Conservation (phyloP, 768 basidiomycete genomes). For the Auriculariales sp. region DNA sequence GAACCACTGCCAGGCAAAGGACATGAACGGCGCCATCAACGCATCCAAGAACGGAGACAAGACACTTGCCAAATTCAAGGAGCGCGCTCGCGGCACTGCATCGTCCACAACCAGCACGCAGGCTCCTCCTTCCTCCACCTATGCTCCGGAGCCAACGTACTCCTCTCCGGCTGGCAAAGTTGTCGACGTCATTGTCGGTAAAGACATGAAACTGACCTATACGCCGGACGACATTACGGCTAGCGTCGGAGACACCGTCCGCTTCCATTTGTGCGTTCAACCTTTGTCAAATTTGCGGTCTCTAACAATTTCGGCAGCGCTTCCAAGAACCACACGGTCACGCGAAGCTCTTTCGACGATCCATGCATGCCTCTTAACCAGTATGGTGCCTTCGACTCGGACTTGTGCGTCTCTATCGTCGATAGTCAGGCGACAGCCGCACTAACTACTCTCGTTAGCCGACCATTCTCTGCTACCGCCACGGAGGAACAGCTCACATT, state of each 20-base stretch:
- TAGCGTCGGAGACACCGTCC: neutral
- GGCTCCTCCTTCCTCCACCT: too few species aligned
- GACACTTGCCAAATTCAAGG: too few species aligned
- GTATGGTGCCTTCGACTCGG: slow-evolving; percentile 39
- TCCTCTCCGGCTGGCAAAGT: neutral
- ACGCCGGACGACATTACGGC: neutral
- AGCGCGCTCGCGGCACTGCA: too few species aligned
- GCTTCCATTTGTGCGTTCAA: neutral
- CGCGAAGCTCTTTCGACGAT: slow-evolving; percentile 30
- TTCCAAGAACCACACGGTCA: slow-evolving; percentile 30
- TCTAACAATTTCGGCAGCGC: too few species aligned
- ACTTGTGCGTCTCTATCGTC: slow-evolving; percentile 31
- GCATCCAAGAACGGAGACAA: slow-evolving; percentile 27
- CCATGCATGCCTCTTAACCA: slow-evolving; percentile 27
- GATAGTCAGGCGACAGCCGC: too few species aligned
- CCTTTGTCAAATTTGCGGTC: too few species aligned
- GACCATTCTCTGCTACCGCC: slow-evolving; percentile 36
- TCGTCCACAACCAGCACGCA: too few species aligned
- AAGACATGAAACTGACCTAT: neutral
- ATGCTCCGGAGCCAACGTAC: too few species aligned
- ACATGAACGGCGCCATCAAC: slow-evolving; percentile 26
- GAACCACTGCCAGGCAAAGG: neutral
- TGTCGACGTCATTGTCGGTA: neutral
- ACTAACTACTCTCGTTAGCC: slow-evolving; percentile 12
- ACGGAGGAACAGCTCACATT: slow-evolving; percentile 30